Conservation (phyloP, 1,139 yeast species). For the Kluyveromyces marxianus region DNA sequence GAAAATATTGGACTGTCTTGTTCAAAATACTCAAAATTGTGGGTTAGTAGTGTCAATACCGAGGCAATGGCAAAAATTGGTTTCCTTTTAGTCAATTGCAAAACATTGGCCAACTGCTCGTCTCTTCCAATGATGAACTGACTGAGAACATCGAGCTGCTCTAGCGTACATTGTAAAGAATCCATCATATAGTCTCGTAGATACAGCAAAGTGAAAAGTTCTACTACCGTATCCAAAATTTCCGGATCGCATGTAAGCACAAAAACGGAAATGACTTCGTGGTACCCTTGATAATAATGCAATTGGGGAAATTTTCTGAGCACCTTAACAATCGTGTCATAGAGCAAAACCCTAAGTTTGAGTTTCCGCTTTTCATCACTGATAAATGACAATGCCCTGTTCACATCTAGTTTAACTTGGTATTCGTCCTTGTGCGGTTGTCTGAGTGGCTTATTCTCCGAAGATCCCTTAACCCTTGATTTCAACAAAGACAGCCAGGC, state of each 20-base stretch:
- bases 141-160: slow-evolving; percentile 61
- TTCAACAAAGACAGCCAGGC: slow-evolving; percentile 19
- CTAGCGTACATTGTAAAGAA: slow-evolving; percentile 55
- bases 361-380: slow-evolving; percentile 17
- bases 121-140: slow-evolving; percentile 48
- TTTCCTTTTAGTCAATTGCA: slow-evolving; percentile 41
- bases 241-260: slow-evolving; percentile 45
- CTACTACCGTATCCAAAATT: slow-evolving; percentile 43
- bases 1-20: slow-evolving; percentile 17
- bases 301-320: slow-evolving; percentile 55
- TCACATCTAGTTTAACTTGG: slow-evolving; percentile 73
- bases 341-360: slow-evolving; percentile 37
- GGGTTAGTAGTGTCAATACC: slow-evolving; percentile 70
- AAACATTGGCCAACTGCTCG: slow-evolving; percentile 39
- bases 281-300: slow-evolving; percentile 86
- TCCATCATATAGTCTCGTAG: slow-evolving; percentile 82
- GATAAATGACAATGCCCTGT: slow-evolving; percentile 50
- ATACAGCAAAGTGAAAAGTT: slow-evolving; percentile 51
- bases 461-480: slow-evolving; percentile 1
- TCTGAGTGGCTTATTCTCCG: not conserved
- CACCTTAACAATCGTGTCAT: slow-evolving; percentile 44
- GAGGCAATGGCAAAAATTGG: slow-evolving; percentile 69
- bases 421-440: slow-evolving; percentile 56
- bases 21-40: slow-evolving; percentile 38
- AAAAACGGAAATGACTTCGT: slow-evolving; percentile 74